A percentile compares a stretch with the other conserved stretches of the same genome.
These are phyloP conservation scores for Endoconidiophora polonica DNA, from an alignment of 2,329 filamentous ascomycete species.

Conservation along the genomic window DNA sequence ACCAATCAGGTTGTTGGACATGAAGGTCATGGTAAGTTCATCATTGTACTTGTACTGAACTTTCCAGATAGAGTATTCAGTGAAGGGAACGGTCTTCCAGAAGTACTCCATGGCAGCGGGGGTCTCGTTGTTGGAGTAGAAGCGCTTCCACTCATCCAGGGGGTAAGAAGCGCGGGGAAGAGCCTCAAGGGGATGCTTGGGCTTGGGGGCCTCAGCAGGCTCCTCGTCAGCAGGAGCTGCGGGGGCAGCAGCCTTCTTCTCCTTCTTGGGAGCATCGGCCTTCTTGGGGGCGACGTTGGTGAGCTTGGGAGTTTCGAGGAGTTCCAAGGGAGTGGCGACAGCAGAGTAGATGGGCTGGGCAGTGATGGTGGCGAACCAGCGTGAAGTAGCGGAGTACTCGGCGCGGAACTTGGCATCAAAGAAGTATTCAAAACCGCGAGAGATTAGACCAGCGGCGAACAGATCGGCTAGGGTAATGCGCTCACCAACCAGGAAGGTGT, in stretches of 20 bases:
- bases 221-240: constrained; percentile 26
- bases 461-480: constrained; percentile 92
- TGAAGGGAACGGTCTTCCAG: constrained; percentile 89
- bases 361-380: constrained; percentile 89
- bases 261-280: constrained; percentile 49
- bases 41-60: constrained; percentile 98
- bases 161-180: constrained; percentile 65
- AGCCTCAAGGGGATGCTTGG: constrained; percentile 88
- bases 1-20: constrained; percentile 96
- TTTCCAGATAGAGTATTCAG: constrained; percentile 92
- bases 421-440: constrained; percentile 83
- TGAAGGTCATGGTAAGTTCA: constrained; percentile 93
- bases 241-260: constrained; percentile 20
- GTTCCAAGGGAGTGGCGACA: constrained; percentile 56
- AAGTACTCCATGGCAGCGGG: constrained; percentile 83
- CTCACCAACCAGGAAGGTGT: constrained; percentile 97
- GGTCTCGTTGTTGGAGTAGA: constrained; percentile 93
- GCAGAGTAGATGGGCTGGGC: constrained; percentile 84
- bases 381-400: constrained; percentile 67
- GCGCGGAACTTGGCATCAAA: constrained; percentile 81
- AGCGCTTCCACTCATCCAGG: constrained; percentile 96
- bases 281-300: constrained; percentile 60
- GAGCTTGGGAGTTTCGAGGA: constrained; percentile 69
- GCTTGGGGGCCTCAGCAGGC: constrained; percentile 53
- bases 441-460: constrained; percentile 62